Conservation (phyloP, 768 basidiomycete genomes). For the Mycena maculata region DNA sequence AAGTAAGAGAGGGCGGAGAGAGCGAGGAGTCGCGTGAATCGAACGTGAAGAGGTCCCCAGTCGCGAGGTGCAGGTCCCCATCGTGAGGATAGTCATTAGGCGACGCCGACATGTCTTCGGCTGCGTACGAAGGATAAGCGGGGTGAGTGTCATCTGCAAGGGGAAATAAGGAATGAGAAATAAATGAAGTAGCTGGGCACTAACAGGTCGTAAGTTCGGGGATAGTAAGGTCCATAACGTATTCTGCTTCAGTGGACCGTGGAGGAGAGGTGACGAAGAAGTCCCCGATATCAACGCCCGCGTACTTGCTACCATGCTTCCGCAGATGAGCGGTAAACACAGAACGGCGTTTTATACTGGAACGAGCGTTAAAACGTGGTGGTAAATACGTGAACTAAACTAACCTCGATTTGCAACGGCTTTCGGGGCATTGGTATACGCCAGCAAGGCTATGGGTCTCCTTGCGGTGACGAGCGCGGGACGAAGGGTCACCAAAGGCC, state of each 20-base stretch:
- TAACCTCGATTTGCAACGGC: slow-evolving; percentile 62
- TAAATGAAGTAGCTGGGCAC: not conserved
- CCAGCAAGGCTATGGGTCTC: slow-evolving; percentile 63
- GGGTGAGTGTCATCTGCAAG: not conserved
- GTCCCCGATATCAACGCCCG: slow-evolving; percentile 45
- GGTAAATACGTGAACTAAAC: slow-evolving; percentile 24
- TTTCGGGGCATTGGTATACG: slow-evolving; percentile 58
- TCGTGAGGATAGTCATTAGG: slow-evolving; percentile 13
- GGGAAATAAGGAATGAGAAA: not conserved
- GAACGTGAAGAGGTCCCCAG: slow-evolving; percentile 13
- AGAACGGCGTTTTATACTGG: slow-evolving; percentile 73
- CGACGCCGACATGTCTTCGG: not conserved
- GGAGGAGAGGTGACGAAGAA: slow-evolving; percentile 42
- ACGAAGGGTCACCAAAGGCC: slow-evolving; percentile 77
- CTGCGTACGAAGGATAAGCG: not conserved
- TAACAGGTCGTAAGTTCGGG: not conserved
- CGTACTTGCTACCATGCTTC: slow-evolving; percentile 57
- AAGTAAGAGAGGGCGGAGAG: slow-evolving; percentile 11
- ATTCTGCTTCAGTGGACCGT: not conserved
- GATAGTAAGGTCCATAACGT: not conserved
- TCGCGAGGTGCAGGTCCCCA: slow-evolving; percentile 1
- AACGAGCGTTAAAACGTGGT: slow-evolving; percentile 17
- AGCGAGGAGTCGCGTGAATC: slow-evolving; percentile 21
- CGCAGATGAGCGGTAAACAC: slow-evolving; percentile 66
- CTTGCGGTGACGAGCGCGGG: slow-evolving; percentile 71